These are phyloP conservation scores for Dujonia santamariae DNA, from an alignment of 1,139 yeast species.

Conservation along the genomic window DNA sequence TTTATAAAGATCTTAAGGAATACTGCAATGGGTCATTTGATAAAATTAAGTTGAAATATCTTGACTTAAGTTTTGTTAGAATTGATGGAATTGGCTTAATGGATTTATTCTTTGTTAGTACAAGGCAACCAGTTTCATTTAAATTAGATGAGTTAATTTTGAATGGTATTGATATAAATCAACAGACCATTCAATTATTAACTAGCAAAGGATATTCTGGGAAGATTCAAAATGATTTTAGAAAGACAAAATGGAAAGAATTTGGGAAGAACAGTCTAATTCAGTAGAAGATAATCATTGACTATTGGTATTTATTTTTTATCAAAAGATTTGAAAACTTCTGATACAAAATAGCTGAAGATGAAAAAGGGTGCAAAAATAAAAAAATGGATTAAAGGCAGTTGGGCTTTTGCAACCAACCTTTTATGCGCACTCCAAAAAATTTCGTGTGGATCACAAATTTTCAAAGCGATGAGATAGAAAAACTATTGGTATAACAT, in stretches of 20 bases:
- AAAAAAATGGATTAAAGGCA: too few species aligned
- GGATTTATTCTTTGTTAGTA: slow-evolving; percentile 21
- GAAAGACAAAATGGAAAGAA: slow-evolving; percentile 30
- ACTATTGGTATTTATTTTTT: neutral
- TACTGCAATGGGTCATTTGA: slow-evolving; percentile 13
- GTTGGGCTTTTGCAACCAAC: too few species aligned
- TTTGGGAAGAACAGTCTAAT: slow-evolving; percentile 30
- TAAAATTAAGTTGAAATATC: slow-evolving; percentile 16
- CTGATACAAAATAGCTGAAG: too few species aligned
- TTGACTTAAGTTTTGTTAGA: slow-evolving; percentile 39
- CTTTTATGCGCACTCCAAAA: too few species aligned
- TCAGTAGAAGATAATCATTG: too few species aligned
- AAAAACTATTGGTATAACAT: too few species aligned
- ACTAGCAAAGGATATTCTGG: slow-evolving; percentile 18
- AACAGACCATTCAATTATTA: slow-evolving; percentile 26
- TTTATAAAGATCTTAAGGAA: slow-evolving; percentile 22
- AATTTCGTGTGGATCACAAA: too few species aligned
- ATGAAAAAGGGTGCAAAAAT: too few species aligned
- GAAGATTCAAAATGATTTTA: slow-evolving; percentile 23
- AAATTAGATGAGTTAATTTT: slow-evolving; percentile 23
- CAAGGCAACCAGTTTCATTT: slow-evolving; percentile 8
- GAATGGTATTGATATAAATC: slow-evolving; percentile 35
- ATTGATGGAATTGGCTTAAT: slow-evolving; percentile 42
- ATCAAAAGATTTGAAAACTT: neutral
- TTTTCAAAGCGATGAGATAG: too few species aligned